phyloP scores from a whole-genome alignment of 2,329 filamentous ascomycete genomes.

The Paecilomyces sp. region DNA sequence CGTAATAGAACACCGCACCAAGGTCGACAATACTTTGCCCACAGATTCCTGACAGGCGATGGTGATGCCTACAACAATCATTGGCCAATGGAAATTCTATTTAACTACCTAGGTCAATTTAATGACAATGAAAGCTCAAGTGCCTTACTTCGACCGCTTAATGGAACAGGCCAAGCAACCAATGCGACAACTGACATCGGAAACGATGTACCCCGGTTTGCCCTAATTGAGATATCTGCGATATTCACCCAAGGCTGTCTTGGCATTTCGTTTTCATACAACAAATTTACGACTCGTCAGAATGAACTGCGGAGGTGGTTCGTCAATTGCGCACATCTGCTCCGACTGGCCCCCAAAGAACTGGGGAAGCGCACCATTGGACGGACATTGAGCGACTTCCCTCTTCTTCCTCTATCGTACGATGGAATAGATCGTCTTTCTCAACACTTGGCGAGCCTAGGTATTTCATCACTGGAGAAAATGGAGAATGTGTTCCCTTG shows the following conservation, averaged over 20 bases:
- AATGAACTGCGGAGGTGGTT: constrained; percentile 6
- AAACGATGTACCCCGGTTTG: constrained; percentile 7
- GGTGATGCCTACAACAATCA: constrained; percentile 10
- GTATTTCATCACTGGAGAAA: constrained; percentile 8
- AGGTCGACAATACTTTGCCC: constrained; percentile 33
- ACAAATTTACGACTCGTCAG: constrained; percentile 6
- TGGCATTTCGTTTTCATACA: constrained; percentile 8
- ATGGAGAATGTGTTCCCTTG: constrained; percentile 16
- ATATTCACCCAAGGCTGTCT: constrained; percentile 6
- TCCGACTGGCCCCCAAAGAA: neutral
- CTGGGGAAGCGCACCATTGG: neutral
- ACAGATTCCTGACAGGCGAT: constrained; percentile 23
- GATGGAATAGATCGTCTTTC: constrained; percentile 3
- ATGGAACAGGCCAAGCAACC: constrained; percentile 5
- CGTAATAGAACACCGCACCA: constrained; percentile 27
- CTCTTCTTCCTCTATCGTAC: constrained; percentile 14
- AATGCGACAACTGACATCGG: constrained; percentile 5
- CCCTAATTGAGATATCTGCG: constrained; percentile 10
- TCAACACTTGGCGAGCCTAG: constrained; percentile 1
- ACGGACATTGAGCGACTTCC: constrained; percentile 10
- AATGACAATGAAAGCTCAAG: constrained; percentile 10
- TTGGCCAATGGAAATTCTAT: constrained; percentile 14
- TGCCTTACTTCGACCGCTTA: constrained; percentile 7
- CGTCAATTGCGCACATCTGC: constrained; percentile 2
- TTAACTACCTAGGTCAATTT: constrained; percentile 16